Percentiles rank a stretch among this genome's conserved stretches.
phyloP scores from a whole-genome alignment of 2,329 filamentous ascomycete genomes.

The Penicillium sp. region DNA sequence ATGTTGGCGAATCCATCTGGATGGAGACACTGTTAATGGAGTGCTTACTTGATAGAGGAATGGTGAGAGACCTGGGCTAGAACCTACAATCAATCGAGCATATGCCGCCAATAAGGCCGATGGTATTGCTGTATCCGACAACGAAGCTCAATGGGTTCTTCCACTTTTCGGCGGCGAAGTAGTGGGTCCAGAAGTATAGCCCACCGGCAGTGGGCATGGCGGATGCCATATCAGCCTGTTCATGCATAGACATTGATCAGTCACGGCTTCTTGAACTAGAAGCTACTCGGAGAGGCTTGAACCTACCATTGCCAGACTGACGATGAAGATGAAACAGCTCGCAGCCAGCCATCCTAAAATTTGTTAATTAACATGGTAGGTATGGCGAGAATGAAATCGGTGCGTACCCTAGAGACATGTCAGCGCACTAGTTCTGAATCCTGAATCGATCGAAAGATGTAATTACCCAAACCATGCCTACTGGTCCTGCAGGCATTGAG shows the following conservation, averaged over 20 bases:
- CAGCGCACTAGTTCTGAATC: constrained; percentile 4
- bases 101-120: constrained; percentile 65
- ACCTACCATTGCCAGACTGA: constrained; percentile 64
- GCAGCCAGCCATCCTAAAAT: constrained; percentile 59
- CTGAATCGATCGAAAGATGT: neutral
- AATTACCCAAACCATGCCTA: constrained; percentile 65
- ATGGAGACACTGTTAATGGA: neutral
- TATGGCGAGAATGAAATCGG: no score
- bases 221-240: constrained; percentile 56
- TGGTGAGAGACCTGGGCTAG: no score
- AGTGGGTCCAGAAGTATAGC: constrained; percentile 66
- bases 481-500: constrained; percentile 64
- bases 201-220: constrained; percentile 66
- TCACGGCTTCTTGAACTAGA: neutral
- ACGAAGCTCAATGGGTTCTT: constrained; percentile 65
- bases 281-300: neutral
- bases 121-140: constrained; percentile 66
- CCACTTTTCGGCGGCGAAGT: constrained; percentile 61
- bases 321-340: constrained; percentile 63
- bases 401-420: constrained; percentile 46
- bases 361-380: no score
- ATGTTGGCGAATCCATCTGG: constrained; percentile 44
- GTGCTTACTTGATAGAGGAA: neutral
- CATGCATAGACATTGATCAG: neutral
- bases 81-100: constrained; percentile 65